Percentiles rank a stretch among this genome's conserved stretches.
phyloP scores from a whole-genome alignment of 768 basidiomycete species.

The Mycena galericulata region DNA sequence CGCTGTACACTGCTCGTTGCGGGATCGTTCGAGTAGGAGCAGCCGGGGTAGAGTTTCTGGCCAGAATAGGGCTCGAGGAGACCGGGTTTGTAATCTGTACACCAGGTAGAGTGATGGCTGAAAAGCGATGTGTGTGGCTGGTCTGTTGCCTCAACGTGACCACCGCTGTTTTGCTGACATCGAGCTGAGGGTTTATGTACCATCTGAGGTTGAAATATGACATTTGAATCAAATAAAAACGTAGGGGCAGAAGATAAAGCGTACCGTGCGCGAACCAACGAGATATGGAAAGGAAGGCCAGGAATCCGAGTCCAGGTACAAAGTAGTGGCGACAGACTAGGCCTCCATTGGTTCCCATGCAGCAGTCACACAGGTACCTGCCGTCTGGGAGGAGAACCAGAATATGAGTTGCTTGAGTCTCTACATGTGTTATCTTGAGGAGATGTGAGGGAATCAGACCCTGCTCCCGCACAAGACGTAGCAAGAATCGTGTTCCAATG shows the following conservation, averaged over 20 bases:
- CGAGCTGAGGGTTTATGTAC: slow-evolving; percentile 35
- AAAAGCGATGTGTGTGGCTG: not conserved
- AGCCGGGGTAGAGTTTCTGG: not conserved
- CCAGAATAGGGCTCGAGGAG: not conserved
- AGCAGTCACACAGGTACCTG: slow-evolving; percentile 49
- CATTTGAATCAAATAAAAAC: not conserved
- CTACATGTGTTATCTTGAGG: slow-evolving; percentile 38
- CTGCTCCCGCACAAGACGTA: slow-evolving; percentile 37
- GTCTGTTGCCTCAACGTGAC: slow-evolving; percentile 19
- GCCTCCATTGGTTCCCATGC: slow-evolving; percentile 48
- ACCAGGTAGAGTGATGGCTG: slow-evolving; percentile 18
- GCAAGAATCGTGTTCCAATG: slow-evolving; percentile 43
- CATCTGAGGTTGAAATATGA: slow-evolving; percentile 34
- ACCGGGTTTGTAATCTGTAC: slow-evolving; percentile 1
- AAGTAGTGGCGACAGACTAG: slow-evolving; percentile 50
- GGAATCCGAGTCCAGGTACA: slow-evolving; percentile 34
- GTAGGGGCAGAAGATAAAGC: not conserved
- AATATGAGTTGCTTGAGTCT: slow-evolving; percentile 38
- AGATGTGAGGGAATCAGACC: slow-evolving; percentile 40
- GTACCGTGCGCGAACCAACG: slow-evolving; percentile 42
- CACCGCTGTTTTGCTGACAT: slow-evolving; percentile 7
- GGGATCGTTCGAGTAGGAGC: slow-evolving; percentile 40
- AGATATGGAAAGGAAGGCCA: slow-evolving; percentile 43
- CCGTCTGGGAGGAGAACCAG: slow-evolving; percentile 42
- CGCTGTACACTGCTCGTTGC: slow-evolving; percentile 38